Percentiles rank a stretch among this genome's conserved stretches.
phyloP scores from a whole-genome alignment of 2,329 filamentous ascomycete genomes.

The Calonectria ilicicola region DNA sequence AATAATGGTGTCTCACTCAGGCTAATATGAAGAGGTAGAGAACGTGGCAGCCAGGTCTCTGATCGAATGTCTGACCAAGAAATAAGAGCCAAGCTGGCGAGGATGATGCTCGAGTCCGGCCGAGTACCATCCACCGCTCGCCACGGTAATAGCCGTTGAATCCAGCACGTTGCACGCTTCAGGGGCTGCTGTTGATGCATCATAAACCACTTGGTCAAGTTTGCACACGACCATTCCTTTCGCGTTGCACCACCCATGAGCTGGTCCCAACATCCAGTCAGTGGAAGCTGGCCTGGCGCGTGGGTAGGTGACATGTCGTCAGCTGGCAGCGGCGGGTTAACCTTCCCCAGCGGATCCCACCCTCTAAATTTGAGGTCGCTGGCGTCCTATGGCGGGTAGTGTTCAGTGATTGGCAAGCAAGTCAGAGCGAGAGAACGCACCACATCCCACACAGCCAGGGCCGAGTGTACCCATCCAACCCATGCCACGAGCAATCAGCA shows the following conservation, averaged over 20 bases:
- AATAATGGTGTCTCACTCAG: neutral
- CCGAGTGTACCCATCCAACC: constrained; percentile 25
- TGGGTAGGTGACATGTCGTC: constrained; percentile 7
- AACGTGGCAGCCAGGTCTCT: neutral
- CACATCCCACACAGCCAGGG: constrained; percentile 14
- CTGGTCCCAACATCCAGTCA: neutral
- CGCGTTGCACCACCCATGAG: neutral
- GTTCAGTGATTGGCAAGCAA: neutral
- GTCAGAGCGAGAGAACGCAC: constrained; percentile 12
- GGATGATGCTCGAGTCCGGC: neutral
- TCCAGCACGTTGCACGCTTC: constrained; percentile 12
- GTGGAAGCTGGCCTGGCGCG: constrained; percentile 8
- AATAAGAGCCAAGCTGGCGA: neutral
- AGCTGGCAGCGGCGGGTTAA: constrained; percentile 5
- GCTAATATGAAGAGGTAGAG: neutral
- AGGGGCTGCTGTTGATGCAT: constrained; percentile 3
- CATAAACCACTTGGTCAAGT: neutral
- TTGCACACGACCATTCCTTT: neutral
- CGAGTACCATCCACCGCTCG: neutral
- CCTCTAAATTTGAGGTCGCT: constrained; percentile 12
- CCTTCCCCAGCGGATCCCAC: constrained; percentile 23
- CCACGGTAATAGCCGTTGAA: neutral
- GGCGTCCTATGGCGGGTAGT: constrained; percentile 17
- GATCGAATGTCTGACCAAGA: neutral
- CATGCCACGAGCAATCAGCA: constrained; percentile 36